These are phyloP conservation scores for Austroboletus novae-zelandiae DNA, from an alignment of 1,284 basidiomycete genomes.

Conservation along the genomic window DNA sequence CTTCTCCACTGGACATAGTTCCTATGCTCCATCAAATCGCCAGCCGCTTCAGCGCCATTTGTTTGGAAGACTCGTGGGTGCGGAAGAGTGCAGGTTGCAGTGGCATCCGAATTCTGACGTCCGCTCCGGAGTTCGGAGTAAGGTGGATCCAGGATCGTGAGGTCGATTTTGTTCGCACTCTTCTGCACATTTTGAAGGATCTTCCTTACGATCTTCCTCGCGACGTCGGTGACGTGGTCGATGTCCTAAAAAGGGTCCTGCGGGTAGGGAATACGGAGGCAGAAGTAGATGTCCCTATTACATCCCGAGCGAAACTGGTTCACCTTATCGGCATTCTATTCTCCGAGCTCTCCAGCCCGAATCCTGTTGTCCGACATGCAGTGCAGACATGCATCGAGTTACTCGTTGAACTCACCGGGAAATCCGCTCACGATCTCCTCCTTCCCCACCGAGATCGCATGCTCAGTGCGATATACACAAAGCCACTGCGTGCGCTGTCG, in stretches of 20 bases:
- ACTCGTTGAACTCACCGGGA: constrained; percentile 74
- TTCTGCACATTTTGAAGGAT: constrained; percentile 94
- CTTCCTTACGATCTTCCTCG: constrained; percentile 89
- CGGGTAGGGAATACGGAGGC: constrained; percentile 63
- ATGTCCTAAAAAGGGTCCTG: constrained; percentile 78
- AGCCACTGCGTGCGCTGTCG: constrained; percentile 94
- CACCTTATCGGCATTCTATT: constrained; percentile 85
- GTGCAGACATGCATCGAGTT: constrained; percentile 83
- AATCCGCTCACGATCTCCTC: constrained; percentile 77
- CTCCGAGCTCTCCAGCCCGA: constrained; percentile 87
- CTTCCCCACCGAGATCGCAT: constrained; percentile 87
- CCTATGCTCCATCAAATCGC: constrained; percentile 76
- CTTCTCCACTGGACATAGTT: constrained; percentile 53
- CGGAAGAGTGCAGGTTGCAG: constrained; percentile 85
- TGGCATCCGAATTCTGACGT: constrained; percentile 79
- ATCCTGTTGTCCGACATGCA: constrained; percentile 82
- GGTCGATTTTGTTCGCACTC: constrained; percentile 86
- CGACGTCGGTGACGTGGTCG: constrained; percentile 78
- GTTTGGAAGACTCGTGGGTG: constrained; percentile 87
- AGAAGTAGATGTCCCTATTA: constrained; percentile 42
- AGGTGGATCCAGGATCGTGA: constrained; percentile 89
- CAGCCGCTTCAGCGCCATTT: constrained; percentile 77
- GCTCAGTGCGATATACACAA: constrained; percentile 89
- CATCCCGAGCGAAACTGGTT: constrained; percentile 52
- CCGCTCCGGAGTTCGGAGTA: constrained; percentile 67